Evolutionary conservation across 345 rosid genomes (phyloP).

Genomic region (Rhizophora mangle): DNA sequence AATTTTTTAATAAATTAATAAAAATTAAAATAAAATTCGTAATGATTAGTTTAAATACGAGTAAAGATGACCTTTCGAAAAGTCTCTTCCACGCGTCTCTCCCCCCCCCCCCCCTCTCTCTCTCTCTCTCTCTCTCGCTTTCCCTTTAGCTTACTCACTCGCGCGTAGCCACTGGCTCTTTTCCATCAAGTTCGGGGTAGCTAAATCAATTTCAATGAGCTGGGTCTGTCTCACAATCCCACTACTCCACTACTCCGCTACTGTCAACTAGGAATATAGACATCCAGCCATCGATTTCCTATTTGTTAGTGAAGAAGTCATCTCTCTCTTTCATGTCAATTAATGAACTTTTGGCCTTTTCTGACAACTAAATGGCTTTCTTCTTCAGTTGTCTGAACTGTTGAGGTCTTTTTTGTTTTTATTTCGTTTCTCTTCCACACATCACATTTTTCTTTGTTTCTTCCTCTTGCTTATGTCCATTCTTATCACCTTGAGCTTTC

Average conservation of each 20-base stretch:
- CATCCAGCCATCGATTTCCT: neutral
- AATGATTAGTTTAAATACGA: too few species aligned
- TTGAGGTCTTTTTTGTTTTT: neutral
- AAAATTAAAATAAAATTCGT: too few species aligned
- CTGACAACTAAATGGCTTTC: neutral
- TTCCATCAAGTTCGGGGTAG: constrained; percentile 35
- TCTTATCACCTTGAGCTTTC: too few species aligned
- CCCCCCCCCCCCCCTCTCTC: neutral
- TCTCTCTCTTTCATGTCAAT: constrained; percentile 14
- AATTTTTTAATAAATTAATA: too few species aligned
- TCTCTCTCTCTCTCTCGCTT: constrained; percentile 6
- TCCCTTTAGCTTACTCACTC: constrained; percentile 7
- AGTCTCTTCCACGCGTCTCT: neutral
- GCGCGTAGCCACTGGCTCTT: constrained; percentile 12
- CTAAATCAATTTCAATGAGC: constrained; percentile 17
- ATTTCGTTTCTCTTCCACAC: neutral
- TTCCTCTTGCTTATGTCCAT: too few species aligned
- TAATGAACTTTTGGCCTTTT: constrained; percentile 16
- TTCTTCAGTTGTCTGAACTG: neutral
- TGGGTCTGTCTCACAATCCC: constrained; percentile 9
- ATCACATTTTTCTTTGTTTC: too few species aligned
- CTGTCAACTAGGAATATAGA: neutral
- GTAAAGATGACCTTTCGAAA: too few species aligned
- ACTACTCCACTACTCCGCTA: neutral
- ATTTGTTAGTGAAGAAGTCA: constrained; percentile 10